A percentile compares a stretch with the other conserved stretches of the same genome.
phyloP scores from a whole-genome alignment of 164 flowering plant species.

The Akebia trifoliata region DNA sequence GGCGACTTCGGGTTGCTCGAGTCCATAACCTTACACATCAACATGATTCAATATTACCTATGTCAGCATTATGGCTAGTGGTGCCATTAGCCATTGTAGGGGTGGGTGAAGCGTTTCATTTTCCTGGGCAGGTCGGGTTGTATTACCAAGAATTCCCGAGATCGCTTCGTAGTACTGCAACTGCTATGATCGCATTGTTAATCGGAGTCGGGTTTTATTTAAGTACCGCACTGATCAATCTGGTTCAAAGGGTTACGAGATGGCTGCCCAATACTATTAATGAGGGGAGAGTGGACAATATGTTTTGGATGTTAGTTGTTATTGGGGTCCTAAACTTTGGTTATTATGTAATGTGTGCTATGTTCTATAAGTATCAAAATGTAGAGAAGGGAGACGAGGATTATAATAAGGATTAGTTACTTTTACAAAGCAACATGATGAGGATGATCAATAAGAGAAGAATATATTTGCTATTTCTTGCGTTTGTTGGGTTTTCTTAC shows the following conservation, averaged over 20 bases:
- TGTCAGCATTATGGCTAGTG: slow-evolving; percentile 47
- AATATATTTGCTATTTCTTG: no score
- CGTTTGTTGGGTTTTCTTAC: no score
- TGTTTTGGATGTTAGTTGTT: slow-evolving; percentile 34
- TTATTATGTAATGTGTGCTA: slow-evolving; percentile 33
- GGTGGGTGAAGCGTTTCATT: slow-evolving; percentile 57
- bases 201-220: slow-evolving; percentile 41
- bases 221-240: slow-evolving; percentile 41
- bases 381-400: neutral
- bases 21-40: slow-evolving; percentile 18
- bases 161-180: slow-evolving; percentile 32
- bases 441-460: no score
- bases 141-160: slow-evolving; percentile 50
- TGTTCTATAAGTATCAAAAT: slow-evolving; percentile 26
- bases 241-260: slow-evolving; percentile 29
- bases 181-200: slow-evolving; percentile 35
- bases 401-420: neutral
- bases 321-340: slow-evolving; percentile 32
- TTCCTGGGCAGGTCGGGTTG: slow-evolving; percentile 49
- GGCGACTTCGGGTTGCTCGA: slow-evolving; percentile 26
- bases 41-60: slow-evolving; percentile 24
- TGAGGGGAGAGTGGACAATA: slow-evolving; percentile 49
- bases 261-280: slow-evolving; percentile 62
- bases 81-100: slow-evolving; percentile 37
- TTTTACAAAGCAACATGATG: no score